phyloP scores from a whole-genome alignment of 257 asterid genomes.

The Solanum sparsipilum region DNA sequence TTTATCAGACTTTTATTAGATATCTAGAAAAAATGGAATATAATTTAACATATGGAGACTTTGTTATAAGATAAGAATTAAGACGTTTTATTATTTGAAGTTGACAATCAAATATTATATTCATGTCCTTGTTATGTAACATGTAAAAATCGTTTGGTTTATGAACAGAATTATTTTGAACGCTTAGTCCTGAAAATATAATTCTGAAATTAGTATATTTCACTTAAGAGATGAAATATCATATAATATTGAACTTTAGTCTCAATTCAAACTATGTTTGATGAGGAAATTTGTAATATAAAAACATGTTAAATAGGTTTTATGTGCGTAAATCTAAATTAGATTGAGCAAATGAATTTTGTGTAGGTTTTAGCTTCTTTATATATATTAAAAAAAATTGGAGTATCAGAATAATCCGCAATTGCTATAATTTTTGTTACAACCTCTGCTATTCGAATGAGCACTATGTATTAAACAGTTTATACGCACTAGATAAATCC shows the following conservation, averaged over 20 bases:
- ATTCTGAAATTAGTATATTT: no score
- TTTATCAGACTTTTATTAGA: not conserved
- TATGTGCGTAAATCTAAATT: not conserved
- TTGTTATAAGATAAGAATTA: not conserved
- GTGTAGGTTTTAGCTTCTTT: not conserved
- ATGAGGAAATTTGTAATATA: not conserved
- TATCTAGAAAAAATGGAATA: not conserved
- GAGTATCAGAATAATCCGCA: rapidly evolving
- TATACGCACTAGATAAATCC: no score
- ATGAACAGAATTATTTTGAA: no score
- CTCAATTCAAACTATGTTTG: not conserved
- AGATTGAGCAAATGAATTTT: no score
- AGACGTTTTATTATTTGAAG: not conserved
- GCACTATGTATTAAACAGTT: no score
- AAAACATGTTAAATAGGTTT: not conserved
- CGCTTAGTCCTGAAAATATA: no score
- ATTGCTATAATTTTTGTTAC: rapidly evolving
- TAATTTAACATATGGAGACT: not conserved
- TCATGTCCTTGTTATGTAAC: not conserved
- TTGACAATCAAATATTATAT: not conserved
- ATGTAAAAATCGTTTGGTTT: not conserved
- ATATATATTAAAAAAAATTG: no score
- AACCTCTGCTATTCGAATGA: rapidly evolving
- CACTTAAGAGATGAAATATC: not conserved
- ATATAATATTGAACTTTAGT: no score